phyloP scores from a whole-genome alignment of 2,329 filamentous ascomycete genomes.

The Sporothrix luriei region DNA sequence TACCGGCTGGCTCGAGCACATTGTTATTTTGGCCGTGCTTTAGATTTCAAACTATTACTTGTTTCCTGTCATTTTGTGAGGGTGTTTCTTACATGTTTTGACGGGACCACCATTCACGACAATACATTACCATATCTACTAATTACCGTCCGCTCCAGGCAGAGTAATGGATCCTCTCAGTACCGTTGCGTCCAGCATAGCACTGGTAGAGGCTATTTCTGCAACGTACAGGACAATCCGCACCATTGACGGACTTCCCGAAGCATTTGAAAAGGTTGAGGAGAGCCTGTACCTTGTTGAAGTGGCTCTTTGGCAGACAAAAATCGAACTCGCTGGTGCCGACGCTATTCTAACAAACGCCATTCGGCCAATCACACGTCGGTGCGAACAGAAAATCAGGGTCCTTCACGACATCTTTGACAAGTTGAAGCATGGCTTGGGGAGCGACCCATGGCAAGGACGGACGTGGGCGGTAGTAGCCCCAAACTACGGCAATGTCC shows the following conservation, averaged over 20 bases:
- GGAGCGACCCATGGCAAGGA: neutral
- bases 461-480: neutral
- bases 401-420: neutral
- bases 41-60: no score
- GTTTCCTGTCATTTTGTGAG: no score
- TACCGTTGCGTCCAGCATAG: neutral
- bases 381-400: neutral
- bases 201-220: neutral
- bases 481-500: neutral
- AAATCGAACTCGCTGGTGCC: neutral
- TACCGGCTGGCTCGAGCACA: no score
- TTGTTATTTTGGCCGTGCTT: no score
- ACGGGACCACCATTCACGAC: no score
- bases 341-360: neutral
- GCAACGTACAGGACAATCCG: neutral
- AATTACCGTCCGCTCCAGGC: neutral
- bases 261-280: neutral
- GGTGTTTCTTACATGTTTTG: no score
- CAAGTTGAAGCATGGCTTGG: neutral
- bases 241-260: neutral
- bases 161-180: neutral
- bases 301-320: neutral
- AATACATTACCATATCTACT: neutral
- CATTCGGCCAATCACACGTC: neutral
- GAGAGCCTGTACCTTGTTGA: neutral